Conservation (phyloP, 2,329 filamentous ascomycete genomes). For the Aspergillus chevalieri region DNA sequence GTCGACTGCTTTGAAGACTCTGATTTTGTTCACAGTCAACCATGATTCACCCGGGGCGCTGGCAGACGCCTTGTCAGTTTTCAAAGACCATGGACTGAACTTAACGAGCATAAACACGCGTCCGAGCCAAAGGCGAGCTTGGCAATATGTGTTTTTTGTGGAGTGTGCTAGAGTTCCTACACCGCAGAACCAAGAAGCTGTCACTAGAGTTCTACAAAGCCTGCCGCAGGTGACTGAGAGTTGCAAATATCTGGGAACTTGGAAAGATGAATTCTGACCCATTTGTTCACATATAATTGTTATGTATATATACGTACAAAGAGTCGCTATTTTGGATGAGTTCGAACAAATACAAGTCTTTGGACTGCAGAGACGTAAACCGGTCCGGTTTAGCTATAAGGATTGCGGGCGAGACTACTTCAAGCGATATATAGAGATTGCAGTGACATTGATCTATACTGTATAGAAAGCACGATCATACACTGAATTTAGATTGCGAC, state of each 20-base stretch:
- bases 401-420: neutral
- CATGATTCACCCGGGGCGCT: slow-evolving; percentile 75
- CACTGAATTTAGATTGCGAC: neutral
- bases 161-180: slow-evolving; percentile 64
- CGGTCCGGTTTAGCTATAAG: too few relatives aligned
- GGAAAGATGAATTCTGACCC: slow-evolving; percentile 27
- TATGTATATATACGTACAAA: neutral
- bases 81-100: slow-evolving; percentile 67
- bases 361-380: too few relatives aligned
- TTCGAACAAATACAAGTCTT: too few relatives aligned
- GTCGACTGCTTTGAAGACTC: slow-evolving; percentile 51
- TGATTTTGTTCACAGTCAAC: slow-evolving; percentile 77
- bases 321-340: too few relatives aligned
- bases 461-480: neutral
- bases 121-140: slow-evolving; percentile 66
- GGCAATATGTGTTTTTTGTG: slow-evolving; percentile 93
- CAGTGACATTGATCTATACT: neutral
- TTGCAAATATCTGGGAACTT: slow-evolving; percentile 37
- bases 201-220: slow-evolving; percentile 26
- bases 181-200: slow-evolving; percentile 21
- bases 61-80: slow-evolving; percentile 72
- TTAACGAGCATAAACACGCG: slow-evolving; percentile 85
- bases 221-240: slow-evolving; percentile 32
- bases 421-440: neutral
- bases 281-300: neutral